phyloP scores from a whole-genome alignment of 108 stramenopile species.

The Fragilariopsis cylindrus region DNA sequence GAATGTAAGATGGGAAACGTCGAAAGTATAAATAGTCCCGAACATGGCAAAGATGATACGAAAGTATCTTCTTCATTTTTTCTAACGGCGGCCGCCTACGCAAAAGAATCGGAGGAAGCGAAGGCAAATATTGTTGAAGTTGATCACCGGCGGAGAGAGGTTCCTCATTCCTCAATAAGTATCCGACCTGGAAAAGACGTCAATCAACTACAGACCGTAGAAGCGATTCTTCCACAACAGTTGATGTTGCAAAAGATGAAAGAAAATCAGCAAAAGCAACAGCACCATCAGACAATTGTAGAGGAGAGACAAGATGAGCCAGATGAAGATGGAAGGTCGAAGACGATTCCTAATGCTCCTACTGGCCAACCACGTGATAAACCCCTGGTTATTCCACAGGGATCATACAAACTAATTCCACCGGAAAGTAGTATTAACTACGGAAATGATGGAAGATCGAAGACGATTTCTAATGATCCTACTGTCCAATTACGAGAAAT shows the following conservation, averaged over 20 bases:
- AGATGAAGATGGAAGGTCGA: no score
- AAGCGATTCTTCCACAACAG: not conserved
- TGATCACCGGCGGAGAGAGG: not conserved
- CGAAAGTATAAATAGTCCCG: not conserved
- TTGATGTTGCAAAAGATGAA: not conserved
- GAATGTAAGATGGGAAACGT: conserved; percentile 2
- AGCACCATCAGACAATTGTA: no score
- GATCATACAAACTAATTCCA: no score
- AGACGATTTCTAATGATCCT: no score
- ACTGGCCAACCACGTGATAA: no score
- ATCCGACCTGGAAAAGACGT: not conserved
- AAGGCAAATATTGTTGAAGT: not conserved
- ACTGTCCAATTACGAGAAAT: no score
- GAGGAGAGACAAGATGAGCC: no score
- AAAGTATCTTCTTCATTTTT: not conserved
- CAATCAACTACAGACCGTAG: not conserved
- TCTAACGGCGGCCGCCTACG: not conserved
- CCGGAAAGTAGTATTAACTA: not conserved
- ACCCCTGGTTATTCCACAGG: no score
- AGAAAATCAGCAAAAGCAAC: no score
- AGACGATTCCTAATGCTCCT: no score
- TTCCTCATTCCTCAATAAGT: conserved; percentile 1
- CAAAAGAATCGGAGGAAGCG: not conserved
- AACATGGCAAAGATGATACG: not conserved
- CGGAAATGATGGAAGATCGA: no score